Percentiles rank a stretch among this genome's conserved stretches.
phyloP scores from a whole-genome alignment of 352 stramenopile genomes.

The Globisporangium emineosum region DNA sequence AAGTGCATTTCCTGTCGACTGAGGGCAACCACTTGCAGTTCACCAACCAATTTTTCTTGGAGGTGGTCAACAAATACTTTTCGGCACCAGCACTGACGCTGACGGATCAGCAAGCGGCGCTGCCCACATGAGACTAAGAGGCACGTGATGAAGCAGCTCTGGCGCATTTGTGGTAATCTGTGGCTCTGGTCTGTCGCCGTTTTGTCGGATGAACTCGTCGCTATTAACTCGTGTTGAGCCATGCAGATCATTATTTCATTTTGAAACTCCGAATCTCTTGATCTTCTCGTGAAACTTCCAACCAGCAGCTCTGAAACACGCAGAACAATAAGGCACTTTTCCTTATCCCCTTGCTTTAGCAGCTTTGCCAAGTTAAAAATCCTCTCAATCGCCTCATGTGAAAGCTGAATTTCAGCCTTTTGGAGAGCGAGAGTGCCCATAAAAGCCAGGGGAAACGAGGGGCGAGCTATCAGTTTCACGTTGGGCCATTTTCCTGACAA shows the following conservation, averaged over 20 bases:
- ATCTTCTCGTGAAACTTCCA: not conserved
- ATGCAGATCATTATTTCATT: not conserved
- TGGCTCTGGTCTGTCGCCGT: not conserved
- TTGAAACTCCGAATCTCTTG: not conserved
- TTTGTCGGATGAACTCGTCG: not conserved
- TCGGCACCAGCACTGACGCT: not conserved
- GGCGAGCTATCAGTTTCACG: not conserved
- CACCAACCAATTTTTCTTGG: constrained; percentile 71
- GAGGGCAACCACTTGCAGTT: constrained; percentile 92
- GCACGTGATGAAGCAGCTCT: not conserved
- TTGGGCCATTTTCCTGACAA: not conserved
- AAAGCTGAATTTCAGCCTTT: not conserved
- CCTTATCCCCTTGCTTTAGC: not conserved
- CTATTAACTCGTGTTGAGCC: not conserved
- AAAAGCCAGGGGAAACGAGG: not conserved
- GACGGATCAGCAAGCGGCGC: not conserved
- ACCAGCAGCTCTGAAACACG: constrained; percentile 2
- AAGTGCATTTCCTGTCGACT: constrained; percentile 89
- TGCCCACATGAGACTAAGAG: not conserved
- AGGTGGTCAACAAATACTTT: constrained; percentile 85
- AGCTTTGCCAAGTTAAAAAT: not conserved
- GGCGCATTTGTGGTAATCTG: not conserved
- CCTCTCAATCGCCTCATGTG: not conserved
- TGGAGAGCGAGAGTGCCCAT: not conserved
- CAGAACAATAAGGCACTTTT: not conserved